Conservation (phyloP, 2,329 filamentous ascomycete genomes). For the Metarhizium robertsii region DNA sequence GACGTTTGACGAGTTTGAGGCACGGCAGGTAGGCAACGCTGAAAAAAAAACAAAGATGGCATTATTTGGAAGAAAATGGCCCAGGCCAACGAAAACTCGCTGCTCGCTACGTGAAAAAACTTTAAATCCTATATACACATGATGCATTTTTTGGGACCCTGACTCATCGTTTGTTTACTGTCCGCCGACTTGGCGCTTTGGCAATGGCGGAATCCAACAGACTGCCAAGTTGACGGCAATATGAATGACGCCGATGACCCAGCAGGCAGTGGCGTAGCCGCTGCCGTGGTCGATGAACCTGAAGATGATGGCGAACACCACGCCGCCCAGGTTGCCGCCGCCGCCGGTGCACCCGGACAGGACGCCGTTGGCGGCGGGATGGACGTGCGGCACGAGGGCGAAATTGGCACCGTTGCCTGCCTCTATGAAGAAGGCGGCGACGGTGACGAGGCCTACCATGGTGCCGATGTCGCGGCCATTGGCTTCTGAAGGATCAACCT, state of each 20-base stretch:
- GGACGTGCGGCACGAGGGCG: conserved; percentile 76
- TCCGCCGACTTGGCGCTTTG: conserved; percentile 32
- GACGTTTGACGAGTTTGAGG: too few species aligned
- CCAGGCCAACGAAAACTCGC: too few species aligned
- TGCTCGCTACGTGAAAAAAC: too few species aligned
- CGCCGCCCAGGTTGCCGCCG: conserved; percentile 73
- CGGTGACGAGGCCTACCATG: conserved; percentile 68
- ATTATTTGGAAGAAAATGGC: too few species aligned
- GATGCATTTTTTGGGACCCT: too few species aligned
- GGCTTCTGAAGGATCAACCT: conserved; percentile 51
- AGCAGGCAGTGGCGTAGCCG: conserved; percentile 40
- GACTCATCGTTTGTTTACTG: conserved; percentile 6
- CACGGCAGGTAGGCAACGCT: too few species aligned
- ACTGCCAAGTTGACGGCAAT: conserved; percentile 61
- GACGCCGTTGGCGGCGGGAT: conserved; percentile 69
- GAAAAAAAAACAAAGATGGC: too few species aligned
- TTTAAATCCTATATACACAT: too few species aligned
- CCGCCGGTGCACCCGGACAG: conserved; percentile 74
- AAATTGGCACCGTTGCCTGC: conserved; percentile 83
- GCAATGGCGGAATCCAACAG: conserved; percentile 44
- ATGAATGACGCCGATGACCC: conserved; percentile 73
- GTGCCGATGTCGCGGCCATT: conserved; percentile 29
- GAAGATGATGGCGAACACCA: conserved; percentile 77
- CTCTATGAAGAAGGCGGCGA: conserved; percentile 75
- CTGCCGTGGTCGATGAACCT: conserved; percentile 9